These are phyloP conservation scores for Fusarium nelsonii DNA, from an alignment of 2,329 filamentous ascomycete genomes.

Conservation along the genomic window DNA sequence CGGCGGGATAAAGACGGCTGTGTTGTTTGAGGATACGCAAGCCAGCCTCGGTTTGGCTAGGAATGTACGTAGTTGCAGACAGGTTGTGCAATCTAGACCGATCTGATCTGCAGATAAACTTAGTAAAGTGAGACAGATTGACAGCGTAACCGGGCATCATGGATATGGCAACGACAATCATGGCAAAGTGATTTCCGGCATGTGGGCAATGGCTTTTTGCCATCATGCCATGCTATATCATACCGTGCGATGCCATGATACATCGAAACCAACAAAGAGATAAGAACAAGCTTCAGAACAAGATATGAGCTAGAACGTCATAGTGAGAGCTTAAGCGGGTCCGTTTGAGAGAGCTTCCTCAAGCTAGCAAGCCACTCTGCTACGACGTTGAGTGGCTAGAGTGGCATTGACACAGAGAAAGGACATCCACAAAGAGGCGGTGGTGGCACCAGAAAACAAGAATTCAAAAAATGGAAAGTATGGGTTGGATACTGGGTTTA, in stretches of 20 bases:
- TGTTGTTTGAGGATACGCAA: slow-evolving; percentile 3
- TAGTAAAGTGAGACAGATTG: neutral
- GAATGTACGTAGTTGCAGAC: neutral
- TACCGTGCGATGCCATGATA: neutral
- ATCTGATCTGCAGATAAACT: slow-evolving; percentile 17
- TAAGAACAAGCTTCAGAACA: slow-evolving; percentile 9
- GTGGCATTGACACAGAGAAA: neutral
- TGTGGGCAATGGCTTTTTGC: slow-evolving; percentile 4
- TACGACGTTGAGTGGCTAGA: slow-evolving; percentile 10
- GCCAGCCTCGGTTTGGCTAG: neutral
- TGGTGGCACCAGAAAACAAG: slow-evolving; percentile 27
- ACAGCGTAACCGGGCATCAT: neutral
- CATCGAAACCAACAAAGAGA: neutral
- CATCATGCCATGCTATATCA: neutral
- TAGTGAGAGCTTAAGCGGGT: slow-evolving; percentile 21
- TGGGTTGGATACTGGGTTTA: neutral
- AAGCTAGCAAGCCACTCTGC: slow-evolving; percentile 11
- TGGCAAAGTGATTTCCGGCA: slow-evolving; percentile 14
- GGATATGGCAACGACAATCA: neutral
- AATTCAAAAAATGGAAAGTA: neutral
- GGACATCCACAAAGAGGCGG: slow-evolving; percentile 10
- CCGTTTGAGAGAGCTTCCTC: neutral
- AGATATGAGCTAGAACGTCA: slow-evolving; percentile 8
- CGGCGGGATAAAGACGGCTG: slow-evolving; percentile 17
- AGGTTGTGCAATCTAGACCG: neutral